phyloP scores from a whole-genome alignment of 2,329 filamentous ascomycete genomes.

The Nothophaeocryptopus gaeumannii region DNA sequence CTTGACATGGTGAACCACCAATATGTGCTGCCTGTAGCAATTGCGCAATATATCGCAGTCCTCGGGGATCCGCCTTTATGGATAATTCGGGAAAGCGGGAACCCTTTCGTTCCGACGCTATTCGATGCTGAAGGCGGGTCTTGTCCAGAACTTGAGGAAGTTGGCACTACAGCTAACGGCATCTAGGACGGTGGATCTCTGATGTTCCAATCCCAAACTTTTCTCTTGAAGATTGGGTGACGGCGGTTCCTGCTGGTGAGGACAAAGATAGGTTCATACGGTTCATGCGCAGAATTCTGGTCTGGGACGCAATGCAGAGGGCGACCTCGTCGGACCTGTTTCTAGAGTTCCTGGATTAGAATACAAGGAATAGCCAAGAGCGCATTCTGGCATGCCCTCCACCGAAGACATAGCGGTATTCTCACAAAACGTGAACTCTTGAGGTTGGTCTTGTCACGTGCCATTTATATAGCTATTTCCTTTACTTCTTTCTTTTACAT shows the following conservation, averaged over 20 bases:
- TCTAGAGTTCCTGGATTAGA: no score
- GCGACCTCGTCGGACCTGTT: constrained; percentile 19
- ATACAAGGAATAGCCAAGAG: no score
- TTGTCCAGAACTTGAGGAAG: no score
- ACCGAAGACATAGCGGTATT: no score
- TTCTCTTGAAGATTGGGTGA: constrained; percentile 21
- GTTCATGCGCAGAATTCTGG: constrained; percentile 29
- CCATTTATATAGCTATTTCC: no score
- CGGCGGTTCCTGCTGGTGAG: constrained; percentile 24
- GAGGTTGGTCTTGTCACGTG: no score
- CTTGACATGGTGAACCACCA: constrained; percentile 26
- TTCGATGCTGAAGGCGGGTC: constrained; percentile 6
- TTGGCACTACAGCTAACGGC: not conserved
- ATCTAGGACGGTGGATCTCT: constrained; percentile 23
- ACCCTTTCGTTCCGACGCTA: no score
- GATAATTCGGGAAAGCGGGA: constrained; percentile 6
- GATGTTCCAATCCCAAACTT: constrained; percentile 22
- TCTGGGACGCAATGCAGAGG: constrained; percentile 27
- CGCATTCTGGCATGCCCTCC: no score
- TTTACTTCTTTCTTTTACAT: no score
- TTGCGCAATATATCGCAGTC: constrained; percentile 30
- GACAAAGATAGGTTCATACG: constrained; percentile 28
- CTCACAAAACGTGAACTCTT: no score
- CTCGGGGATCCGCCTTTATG: constrained; percentile 4
- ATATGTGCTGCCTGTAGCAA: constrained; percentile 29